phyloP scores from a whole-genome alignment of 1,139 yeast genomes.

The Hanseniaspora sp. region DNA sequence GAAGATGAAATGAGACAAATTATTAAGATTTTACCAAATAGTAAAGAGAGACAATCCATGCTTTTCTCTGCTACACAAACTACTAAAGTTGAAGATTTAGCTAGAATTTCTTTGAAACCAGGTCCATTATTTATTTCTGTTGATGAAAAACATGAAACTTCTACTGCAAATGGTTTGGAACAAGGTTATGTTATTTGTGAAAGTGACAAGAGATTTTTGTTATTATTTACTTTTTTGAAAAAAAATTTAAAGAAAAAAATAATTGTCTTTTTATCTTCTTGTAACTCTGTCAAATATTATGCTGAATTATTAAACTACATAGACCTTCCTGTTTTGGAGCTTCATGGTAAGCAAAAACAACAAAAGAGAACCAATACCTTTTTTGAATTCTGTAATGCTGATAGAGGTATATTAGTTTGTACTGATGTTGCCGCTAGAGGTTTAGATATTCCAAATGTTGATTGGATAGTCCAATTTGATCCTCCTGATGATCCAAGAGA shows the following conservation, averaged over 20 bases:
- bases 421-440: slow-evolving; percentile 99
- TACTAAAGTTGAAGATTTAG: slow-evolving; percentile 94
- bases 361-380: slow-evolving; percentile 96
- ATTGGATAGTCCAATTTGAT: slow-evolving; percentile 94
- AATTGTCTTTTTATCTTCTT: slow-evolving; percentile 88
- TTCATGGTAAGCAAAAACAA: slow-evolving; percentile 97
- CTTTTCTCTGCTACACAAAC: slow-evolving; percentile 97
- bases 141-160: slow-evolving; percentile 65
- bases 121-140: slow-evolving; percentile 96
- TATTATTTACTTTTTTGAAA: slow-evolving; percentile 83
- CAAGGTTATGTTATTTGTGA: slow-evolving; percentile 98
- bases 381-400: slow-evolving; percentile 94
- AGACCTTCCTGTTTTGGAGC: slow-evolving; percentile 87
- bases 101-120: slow-evolving; percentile 85
- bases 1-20: slow-evolving; percentile 98
- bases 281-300: slow-evolving; percentile 93
- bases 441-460: slow-evolving; percentile 90
- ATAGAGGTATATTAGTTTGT: slow-evolving; percentile 81
- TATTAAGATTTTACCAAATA: slow-evolving; percentile 77
- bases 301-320: slow-evolving; percentile 90
- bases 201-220: slow-evolving; percentile 81
- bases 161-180: slow-evolving; percentile 94
- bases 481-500: slow-evolving; percentile 99
- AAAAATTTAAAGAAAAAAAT: slow-evolving; percentile 82
- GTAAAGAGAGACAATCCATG: slow-evolving; percentile 89